phyloP scores from a whole-genome alignment of 2,329 filamentous ascomycete genomes.

The Clonostachys solani region DNA sequence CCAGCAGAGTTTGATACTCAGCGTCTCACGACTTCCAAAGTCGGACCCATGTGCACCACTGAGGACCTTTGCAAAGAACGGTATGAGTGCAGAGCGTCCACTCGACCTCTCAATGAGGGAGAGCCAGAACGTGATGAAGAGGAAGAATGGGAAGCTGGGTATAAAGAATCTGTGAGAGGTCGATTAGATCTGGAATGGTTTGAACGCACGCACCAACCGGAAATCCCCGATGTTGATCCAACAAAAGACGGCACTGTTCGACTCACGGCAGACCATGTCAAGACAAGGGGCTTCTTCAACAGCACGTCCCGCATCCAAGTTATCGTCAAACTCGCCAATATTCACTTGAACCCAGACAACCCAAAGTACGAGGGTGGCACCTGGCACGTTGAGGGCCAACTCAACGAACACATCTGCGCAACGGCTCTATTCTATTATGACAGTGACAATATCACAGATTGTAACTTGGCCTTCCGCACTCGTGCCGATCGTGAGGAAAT shows the following conservation, averaged over 20 bases:
- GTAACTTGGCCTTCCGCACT: constrained; percentile 46
- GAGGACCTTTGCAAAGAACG: neutral
- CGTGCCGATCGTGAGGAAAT: constrained; percentile 13
- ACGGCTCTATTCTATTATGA: constrained; percentile 61
- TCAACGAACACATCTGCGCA: constrained; percentile 61
- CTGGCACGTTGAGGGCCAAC: constrained; percentile 52
- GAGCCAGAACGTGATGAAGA: constrained; percentile 13
- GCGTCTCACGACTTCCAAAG: constrained; percentile 10
- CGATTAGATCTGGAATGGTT: constrained; percentile 20
- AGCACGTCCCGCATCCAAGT: constrained; percentile 43
- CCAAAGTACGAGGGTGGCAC: constrained; percentile 46
- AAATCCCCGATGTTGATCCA: constrained; percentile 8
- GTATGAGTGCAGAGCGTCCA: constrained; percentile 7
- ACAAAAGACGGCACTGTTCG: neutral
- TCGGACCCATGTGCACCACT: neutral
- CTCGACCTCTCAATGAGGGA: constrained; percentile 14
- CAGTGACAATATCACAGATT: constrained; percentile 52
- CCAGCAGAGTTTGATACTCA: constrained; percentile 13
- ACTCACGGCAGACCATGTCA: constrained; percentile 13
- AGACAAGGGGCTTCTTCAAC: constrained; percentile 19
- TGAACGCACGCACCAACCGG: constrained; percentile 12
- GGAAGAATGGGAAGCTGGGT: constrained; percentile 7
- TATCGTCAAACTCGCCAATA: constrained; percentile 59
- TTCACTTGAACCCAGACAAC: constrained; percentile 55
- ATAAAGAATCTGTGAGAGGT: constrained; percentile 9